phyloP scores from a whole-genome alignment of 2,329 filamentous ascomycete species.

The Neurospora sp. region DNA sequence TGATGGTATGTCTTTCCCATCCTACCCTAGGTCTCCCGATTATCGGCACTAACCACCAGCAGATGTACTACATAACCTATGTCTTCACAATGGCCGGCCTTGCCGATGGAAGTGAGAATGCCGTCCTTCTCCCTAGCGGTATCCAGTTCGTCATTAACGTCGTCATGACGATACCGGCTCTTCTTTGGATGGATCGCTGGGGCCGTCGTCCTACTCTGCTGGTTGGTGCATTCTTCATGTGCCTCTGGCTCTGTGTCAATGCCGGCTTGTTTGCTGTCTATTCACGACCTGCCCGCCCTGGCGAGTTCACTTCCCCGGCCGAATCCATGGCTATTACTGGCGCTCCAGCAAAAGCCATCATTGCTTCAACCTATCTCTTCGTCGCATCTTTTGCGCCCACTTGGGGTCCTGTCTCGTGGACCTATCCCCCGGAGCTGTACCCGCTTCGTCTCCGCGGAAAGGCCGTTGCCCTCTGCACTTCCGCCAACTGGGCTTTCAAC shows the following conservation, averaged over 20 bases:
- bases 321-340: conserved; percentile 40
- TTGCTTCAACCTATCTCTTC: conserved; percentile 57
- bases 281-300: conserved; percentile 23
- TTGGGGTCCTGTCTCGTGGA: conserved; percentile 35
- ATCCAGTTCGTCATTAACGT: conserved; percentile 78
- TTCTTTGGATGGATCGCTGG: conserved; percentile 67
- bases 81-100: conserved; percentile 65
- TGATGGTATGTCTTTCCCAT: conserved; percentile 40
- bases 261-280: conserved; percentile 36
- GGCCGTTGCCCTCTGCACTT: conserved; percentile 25
- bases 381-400: conserved; percentile 41
- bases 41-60: neutral
- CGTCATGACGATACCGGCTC: conserved; percentile 64
- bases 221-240: conserved; percentile 57
- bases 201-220: conserved; percentile 61
- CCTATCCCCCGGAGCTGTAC: conserved; percentile 38
- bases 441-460: conserved; percentile 31
- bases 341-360: conserved; percentile 43
- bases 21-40: neutral
- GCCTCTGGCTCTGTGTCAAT: conserved; percentile 36
- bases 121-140: conserved; percentile 53
- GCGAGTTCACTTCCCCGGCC: conserved; percentile 28
- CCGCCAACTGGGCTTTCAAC: conserved; percentile 31
- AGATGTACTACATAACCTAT: conserved; percentile 59
- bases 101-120: conserved; percentile 27